These are phyloP conservation scores for Agrostemma githago DNA, from an alignment of 148 eudicot genomes.

Conservation along the genomic window DNA sequence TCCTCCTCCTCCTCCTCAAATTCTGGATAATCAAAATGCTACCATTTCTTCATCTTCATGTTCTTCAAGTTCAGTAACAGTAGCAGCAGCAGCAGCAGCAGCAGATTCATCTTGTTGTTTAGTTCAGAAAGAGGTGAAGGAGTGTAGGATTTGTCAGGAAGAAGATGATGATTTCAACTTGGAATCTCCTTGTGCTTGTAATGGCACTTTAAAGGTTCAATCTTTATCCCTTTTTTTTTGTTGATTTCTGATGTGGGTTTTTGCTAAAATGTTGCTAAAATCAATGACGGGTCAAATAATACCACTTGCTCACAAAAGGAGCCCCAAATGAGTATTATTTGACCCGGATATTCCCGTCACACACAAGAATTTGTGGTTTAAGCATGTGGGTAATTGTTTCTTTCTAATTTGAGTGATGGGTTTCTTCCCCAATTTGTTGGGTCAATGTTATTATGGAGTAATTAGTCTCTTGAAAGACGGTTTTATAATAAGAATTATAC, in stretches of 20 bases:
- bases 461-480: background rate
- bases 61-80: background rate
- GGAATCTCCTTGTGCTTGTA: conserved; percentile 83
- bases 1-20: background rate
- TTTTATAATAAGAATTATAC: background rate
- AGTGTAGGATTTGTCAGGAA: conserved; percentile 85
- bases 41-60: conserved; percentile 1
- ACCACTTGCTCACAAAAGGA: too few relatives aligned
- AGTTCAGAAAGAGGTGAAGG: conserved; percentile 36
- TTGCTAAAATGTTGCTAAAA: too few relatives aligned
- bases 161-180: conserved; percentile 58
- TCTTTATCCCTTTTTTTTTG: background rate
- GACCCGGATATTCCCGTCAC: too few relatives aligned
- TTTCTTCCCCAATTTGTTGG: too few relatives aligned
- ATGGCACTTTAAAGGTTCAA: conserved; percentile 80
- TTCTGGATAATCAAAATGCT: background rate
- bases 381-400: background rate
- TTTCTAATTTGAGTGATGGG: background rate
- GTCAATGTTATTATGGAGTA: background rate
- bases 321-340: too few relatives aligned
- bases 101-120: background rate
- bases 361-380: too few relatives aligned
- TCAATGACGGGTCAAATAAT: too few relatives aligned
- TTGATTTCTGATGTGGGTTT: too few relatives aligned
- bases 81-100: too few relatives aligned